Evolutionary conservation across 371 early-diverging fungal species (phyloP).

Genomic region (Chytridium lagenaria): DNA sequence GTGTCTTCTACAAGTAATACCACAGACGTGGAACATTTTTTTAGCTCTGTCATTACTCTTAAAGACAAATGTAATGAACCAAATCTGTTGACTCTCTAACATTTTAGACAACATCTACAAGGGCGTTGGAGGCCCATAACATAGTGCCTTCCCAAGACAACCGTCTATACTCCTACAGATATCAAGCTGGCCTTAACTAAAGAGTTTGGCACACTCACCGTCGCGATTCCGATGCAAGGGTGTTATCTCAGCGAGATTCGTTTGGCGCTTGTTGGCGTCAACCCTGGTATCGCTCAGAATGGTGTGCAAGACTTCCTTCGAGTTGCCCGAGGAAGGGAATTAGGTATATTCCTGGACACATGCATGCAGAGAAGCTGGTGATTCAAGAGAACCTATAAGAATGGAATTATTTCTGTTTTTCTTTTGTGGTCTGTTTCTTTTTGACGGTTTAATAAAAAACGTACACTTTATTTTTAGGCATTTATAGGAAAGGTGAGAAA

Average conservation of each 20-base stretch:
- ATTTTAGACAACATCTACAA: constrained; percentile 56
- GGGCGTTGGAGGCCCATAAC: constrained; percentile 58
- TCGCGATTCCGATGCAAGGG: constrained; percentile 34
- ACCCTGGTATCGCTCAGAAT: constrained; percentile 23
- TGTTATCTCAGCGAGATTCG: constrained; percentile 35
- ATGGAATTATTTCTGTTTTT: no score
- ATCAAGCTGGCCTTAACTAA: constrained; percentile 34
- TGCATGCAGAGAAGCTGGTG: constrained; percentile 11
- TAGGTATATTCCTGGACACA: constrained; percentile 22
- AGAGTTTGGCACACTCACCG: constrained; percentile 28
- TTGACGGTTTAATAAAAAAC: no score
- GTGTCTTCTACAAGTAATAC: constrained; percentile 21
- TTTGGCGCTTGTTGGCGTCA: constrained; percentile 2
- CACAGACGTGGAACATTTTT: constrained; percentile 29
- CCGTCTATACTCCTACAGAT: constrained; percentile 27
- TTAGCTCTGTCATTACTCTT: constrained; percentile 21
- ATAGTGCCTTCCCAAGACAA: constrained; percentile 64
- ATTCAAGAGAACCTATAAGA: background rate
- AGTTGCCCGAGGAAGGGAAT: constrained; percentile 37
- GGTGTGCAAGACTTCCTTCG: constrained; percentile 27
- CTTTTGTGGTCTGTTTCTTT: no score
- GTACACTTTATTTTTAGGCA: no score
- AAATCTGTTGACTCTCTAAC: background rate
- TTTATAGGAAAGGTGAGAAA: no score
- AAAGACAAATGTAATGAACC: constrained; percentile 20